Percentiles rank a stretch among this genome's conserved stretches.
These are phyloP conservation scores for Mucor mucedo DNA, from an alignment of 371 early-diverging fungal genomes.

Conservation along the genomic window DNA sequence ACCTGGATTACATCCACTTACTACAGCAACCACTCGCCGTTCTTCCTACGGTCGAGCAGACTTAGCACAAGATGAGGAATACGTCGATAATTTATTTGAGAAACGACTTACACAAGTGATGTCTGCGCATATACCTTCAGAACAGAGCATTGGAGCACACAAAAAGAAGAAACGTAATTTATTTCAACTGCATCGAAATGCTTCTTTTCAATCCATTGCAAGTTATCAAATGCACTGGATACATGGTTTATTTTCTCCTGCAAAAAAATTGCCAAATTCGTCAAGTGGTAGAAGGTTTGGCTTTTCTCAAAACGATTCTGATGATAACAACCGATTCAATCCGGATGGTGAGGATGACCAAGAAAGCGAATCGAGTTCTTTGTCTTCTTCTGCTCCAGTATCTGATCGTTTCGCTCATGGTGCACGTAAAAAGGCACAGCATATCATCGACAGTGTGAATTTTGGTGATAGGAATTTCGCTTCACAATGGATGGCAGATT, in stretches of 20 bases:
- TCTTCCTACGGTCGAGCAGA: constrained; percentile 40
- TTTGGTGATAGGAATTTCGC: constrained; percentile 51
- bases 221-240: constrained; percentile 14
- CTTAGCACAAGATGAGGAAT: constrained; percentile 33
- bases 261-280: constrained; percentile 17
- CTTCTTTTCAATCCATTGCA: background rate
- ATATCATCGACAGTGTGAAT: constrained; percentile 47
- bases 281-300: constrained; percentile 44
- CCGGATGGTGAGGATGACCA: constrained; percentile 15
- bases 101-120: constrained; percentile 32
- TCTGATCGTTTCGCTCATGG: constrained; percentile 12
- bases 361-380: background rate
- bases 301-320: constrained; percentile 48
- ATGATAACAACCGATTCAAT: constrained; percentile 28
- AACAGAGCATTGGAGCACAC: background rate
- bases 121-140: constrained; percentile 33
- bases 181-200: background rate
- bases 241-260: constrained; percentile 9
- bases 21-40: background rate
- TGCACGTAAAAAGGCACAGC: constrained; percentile 31
- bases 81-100: constrained; percentile 32
- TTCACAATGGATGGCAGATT: constrained; percentile 49
- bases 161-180: background rate
- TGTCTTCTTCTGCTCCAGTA: constrained; percentile 13
- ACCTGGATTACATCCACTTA: background rate